Percentiles rank a stretch among this genome's conserved stretches.
Evolutionary conservation across 768 basidiomycete genomes (phyloP).

Genomic region (Exsudoporus frostii): DNA sequence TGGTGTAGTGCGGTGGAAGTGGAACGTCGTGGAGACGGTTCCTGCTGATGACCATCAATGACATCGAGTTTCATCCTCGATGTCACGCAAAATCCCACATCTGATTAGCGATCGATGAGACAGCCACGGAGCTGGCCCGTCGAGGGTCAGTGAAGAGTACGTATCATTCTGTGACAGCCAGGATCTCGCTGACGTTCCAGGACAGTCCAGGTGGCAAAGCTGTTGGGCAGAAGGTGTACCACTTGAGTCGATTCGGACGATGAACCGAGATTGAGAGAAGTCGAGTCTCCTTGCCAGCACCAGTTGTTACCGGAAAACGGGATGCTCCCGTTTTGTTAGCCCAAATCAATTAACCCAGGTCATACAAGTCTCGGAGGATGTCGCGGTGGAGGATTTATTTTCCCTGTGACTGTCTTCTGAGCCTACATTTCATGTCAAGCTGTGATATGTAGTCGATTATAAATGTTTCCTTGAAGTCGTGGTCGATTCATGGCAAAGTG

Average conservation of each 20-base stretch:
- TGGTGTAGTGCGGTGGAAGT: conserved; percentile 8
- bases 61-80: conserved; percentile 1
- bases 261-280: conserved; percentile 5
- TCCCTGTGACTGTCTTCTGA: conserved; percentile 13
- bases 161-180: background rate
- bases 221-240: conserved; percentile 9
- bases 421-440: conserved; percentile 35
- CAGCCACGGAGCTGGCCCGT: conserved; percentile 16
- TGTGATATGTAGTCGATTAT: conserved; percentile 29
- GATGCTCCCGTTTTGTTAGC: conserved; percentile 25
- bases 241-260: background rate
- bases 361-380: conserved; percentile 29
- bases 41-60: conserved; percentile 12
- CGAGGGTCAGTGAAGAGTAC: conserved; percentile 22
- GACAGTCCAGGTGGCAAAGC: conserved; percentile 12
- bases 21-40: conserved; percentile 14
- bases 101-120: conserved; percentile 19
- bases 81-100: conserved; percentile 1
- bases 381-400: conserved; percentile 2
- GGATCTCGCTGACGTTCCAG: background rate
- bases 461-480: background rate
- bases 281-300: conserved; percentile 5
- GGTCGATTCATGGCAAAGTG: no score
- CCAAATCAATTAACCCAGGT: conserved; percentile 39
- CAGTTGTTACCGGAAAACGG: conserved; percentile 22